Conservation (phyloP, 345 rosid genomes). For the Eucalyptus decipiens region DNA sequence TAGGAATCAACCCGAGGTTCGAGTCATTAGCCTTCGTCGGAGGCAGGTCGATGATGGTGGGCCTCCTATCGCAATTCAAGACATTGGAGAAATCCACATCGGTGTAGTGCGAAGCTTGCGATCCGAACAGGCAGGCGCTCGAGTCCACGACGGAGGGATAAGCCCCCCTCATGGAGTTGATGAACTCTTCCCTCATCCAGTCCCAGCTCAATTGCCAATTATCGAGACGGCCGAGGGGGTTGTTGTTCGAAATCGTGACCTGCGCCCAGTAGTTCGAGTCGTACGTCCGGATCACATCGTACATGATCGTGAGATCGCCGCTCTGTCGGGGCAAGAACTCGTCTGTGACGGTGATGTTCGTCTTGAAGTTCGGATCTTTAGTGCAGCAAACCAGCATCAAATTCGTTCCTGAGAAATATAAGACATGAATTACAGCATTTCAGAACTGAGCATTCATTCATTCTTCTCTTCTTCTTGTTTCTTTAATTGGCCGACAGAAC, state of each 20-base stretch:
- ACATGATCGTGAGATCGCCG: slow-evolving; percentile 90
- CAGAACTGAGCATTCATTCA: not conserved
- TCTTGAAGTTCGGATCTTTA: slow-evolving; percentile 29
- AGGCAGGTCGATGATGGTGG: slow-evolving; percentile 77
- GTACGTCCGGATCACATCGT: slow-evolving; percentile 75
- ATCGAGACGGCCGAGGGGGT: slow-evolving; percentile 90
- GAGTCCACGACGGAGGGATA: slow-evolving; percentile 72
- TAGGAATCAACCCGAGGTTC: slow-evolving; percentile 47
- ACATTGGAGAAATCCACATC: slow-evolving; percentile 54
- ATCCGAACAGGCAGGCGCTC: slow-evolving; percentile 61
- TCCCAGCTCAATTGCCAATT: slow-evolving; percentile 91
- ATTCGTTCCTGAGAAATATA: slow-evolving; percentile 24
- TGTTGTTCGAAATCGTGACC: slow-evolving; percentile 62
- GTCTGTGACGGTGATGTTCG: slow-evolving; percentile 46
- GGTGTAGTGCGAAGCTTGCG: slow-evolving; percentile 38
- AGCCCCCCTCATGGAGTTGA: slow-evolving; percentile 76
- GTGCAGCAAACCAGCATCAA: slow-evolving; percentile 69
- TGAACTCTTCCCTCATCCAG: slow-evolving; percentile 86
- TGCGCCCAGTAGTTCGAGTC: slow-evolving; percentile 70
- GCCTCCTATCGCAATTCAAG: slow-evolving; percentile 72
- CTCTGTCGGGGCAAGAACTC: slow-evolving; percentile 60
- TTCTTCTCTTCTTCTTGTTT: not conserved
- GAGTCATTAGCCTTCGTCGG: slow-evolving; percentile 71
- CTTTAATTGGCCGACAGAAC: not conserved
- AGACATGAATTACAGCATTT: not conserved